Base-by-base conservation (phyloP, 1,284 basidiomycete genomes). In the Boletus sp. region DNA sequence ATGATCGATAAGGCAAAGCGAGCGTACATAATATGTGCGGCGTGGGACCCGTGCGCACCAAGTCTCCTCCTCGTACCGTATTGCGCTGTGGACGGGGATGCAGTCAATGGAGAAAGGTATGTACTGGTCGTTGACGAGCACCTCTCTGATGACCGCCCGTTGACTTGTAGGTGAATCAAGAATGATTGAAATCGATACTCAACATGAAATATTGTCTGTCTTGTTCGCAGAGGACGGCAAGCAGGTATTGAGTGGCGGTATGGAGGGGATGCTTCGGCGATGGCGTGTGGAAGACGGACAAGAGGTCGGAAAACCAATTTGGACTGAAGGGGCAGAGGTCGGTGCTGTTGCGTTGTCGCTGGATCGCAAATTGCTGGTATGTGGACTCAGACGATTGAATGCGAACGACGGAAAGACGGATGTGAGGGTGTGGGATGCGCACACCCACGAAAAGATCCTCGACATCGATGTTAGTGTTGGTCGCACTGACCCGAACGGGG, bases 321-420 rank as follows among this genome's bases (percentile, higher is more conserved):
- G 0, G 22, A 3, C 8, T 9, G 12, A 26, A 33, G 13, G 22
- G 3, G 14, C 13, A 4, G 4, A 5, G 0, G 29, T 53, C 1
- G 27, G 0, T 5, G 30, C 38, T 7, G 13, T 14, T 0, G 44
- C 34, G 3, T 8, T 57, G 4, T 54, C 53, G 0, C 30, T 32
- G 4, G 38, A 54, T 26, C 6, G 12, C 1, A 52, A 37, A 20
- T 41, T 49, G 53, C 3, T 56, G 14, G 52, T 41, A 0, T 45
- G 49, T n/a, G 51, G 51, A 3, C 19, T 41, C n/a, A 14, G 17
- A 1, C n/a, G n/a, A n/a, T n/a, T n/a, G n/a, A n/a, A n/a, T n/a
- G n/a, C n/a, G n/a, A 9, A 12, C 20, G 35, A 26, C 5, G 27
- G 40, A 5, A 10, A 3, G 13, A 3, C 29, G 9, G 6, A 4